Base-by-base conservation (phyloP, 176 grass and related monocot species). In the Typha latifolia region DNA sequence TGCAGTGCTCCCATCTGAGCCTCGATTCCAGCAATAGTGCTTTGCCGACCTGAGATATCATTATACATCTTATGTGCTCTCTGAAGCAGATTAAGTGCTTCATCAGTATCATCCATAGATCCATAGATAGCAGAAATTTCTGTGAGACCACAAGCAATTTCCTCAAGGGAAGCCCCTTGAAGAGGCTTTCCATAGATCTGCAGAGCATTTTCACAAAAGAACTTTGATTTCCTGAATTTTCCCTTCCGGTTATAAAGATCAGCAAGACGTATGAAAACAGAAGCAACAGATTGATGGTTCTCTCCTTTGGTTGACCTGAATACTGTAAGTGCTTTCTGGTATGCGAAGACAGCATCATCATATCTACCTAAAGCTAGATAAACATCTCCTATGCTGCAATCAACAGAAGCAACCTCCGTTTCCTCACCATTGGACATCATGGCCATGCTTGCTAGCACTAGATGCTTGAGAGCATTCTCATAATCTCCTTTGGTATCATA, bases 381-480 rank as follows among this genome's bases (percentile, higher is more conserved):
- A 34, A 32, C 48, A 31, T 76, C 73, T 13, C 73, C 73, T 26
- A 76, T 76, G 50, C 73, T 67, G 49, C 63, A 76, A 20, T 76
- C 73, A 27, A 76, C 73, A 4, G 64, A 67, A n/a, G 73, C 73
- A 15, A 76, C 73, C 51, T 76, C 73, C 8, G 64, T 31, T 18
- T 76, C 73, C 49, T 67, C 63, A 63, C 73, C 73, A 67, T 76
- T 67, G 5, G 73, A 64, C 32, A 67, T 51, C 73, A 76, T 76
- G 14, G 73, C 63, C 64, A 67, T 49, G 51, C 63, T 76, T 61
- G 64, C 73, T 47, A 51, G 37, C 1, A 76, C 51, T 18, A 76
- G 34, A 48, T 76, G 73, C 19, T 76, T 49, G 16, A 76, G 73
- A 47, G 73, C 73, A 4, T 14, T 34, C 52, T 76, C 73, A 48